Evolutionary conservation across 2,329 filamentous ascomycete genomes (phyloP).

Genomic region (Penicillium paneum): DNA sequence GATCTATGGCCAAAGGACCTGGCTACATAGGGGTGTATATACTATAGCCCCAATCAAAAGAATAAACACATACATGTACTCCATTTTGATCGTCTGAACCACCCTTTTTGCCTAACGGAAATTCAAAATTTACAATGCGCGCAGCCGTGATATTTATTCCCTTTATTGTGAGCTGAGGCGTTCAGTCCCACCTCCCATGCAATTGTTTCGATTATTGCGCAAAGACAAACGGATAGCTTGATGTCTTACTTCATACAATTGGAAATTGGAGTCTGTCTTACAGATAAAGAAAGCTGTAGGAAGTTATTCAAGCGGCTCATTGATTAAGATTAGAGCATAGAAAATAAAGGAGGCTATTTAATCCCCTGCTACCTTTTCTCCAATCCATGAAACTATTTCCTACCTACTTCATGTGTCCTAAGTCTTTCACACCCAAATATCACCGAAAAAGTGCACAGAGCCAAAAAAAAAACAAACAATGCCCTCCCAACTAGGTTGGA

Average conservation of each 20-base stretch:
- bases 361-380: background rate
- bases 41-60: background rate
- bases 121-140: background rate
- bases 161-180: background rate
- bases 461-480: background rate
- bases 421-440: background rate
- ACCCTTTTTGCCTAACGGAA: background rate
- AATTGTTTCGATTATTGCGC: background rate
- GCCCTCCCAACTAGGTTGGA: constrained; percentile 25
- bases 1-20: background rate
- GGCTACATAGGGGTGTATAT: background rate
- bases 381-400: background rate
- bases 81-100: background rate
- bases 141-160: background rate
- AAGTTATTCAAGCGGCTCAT: background rate
- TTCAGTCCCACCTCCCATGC: background rate
- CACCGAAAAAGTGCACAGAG: background rate
- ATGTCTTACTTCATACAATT: background rate
- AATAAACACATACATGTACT: background rate
- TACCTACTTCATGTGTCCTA: background rate
- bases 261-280: background rate
- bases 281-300: background rate
- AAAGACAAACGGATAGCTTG: background rate
- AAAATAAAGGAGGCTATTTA: background rate
- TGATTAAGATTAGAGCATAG: background rate